A percentile compares a stretch with the other conserved stretches of the same genome.
phyloP scores from a whole-genome alignment of 1,139 yeast species.

The Yamadazyma sp. region DNA sequence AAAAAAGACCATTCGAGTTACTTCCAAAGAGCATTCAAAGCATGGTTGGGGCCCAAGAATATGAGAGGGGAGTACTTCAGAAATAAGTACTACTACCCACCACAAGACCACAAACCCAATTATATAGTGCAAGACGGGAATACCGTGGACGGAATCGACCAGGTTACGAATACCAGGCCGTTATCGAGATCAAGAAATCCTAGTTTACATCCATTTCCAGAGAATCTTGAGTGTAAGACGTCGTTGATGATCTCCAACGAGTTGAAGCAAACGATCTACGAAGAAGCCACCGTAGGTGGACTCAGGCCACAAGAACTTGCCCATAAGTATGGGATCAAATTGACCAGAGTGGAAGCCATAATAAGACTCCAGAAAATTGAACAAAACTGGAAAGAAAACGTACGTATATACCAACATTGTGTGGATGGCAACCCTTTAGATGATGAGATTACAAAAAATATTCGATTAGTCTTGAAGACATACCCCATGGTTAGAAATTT shows the following conservation, averaged over 20 bases:
- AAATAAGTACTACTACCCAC: constrained; percentile 75
- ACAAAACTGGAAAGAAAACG: constrained; percentile 56
- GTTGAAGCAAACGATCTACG: constrained; percentile 59
- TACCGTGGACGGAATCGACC: constrained; percentile 26
- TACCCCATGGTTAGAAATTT: constrained; percentile 53
- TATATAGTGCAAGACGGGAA: constrained; percentile 66
- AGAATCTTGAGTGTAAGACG: constrained; percentile 68
- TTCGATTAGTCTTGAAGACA: constrained; percentile 88
- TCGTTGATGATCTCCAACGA: constrained; percentile 59
- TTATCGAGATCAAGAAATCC: constrained; percentile 24
- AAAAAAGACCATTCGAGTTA: constrained; percentile 33
- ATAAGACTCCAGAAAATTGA: constrained; percentile 68
- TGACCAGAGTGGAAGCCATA: constrained; percentile 86
- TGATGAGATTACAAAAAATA: constrained; percentile 27
- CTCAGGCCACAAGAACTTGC: constrained; percentile 73
- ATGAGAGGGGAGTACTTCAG: constrained; percentile 77
- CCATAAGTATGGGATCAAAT: constrained; percentile 73
- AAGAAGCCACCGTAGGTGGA: constrained; percentile 54
- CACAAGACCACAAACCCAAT: constrained; percentile 71
- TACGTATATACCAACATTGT: constrained; percentile 40
- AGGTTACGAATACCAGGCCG: background rate
- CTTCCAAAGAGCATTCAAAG: constrained; percentile 34
- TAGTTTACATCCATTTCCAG: constrained; percentile 73
- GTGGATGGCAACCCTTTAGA: constrained; percentile 2
- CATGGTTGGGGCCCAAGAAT: constrained; percentile 80